phyloP scores from a whole-genome alignment of 225 moss, liverwort and hornwort species.

The Polytrichum commune region DNA sequence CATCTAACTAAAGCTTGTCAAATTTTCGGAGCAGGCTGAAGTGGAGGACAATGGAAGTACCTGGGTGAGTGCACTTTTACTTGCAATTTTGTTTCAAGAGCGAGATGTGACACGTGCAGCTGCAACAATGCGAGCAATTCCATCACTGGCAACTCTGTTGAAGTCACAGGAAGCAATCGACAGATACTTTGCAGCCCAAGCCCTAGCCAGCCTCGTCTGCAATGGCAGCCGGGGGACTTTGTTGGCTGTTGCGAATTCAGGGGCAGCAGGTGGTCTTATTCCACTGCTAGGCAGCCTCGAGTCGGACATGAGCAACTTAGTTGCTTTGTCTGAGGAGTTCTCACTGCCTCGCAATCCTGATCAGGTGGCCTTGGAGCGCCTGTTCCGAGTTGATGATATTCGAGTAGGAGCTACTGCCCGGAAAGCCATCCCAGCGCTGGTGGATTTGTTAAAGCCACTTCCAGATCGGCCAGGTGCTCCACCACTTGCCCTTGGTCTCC shows the following conservation, averaged over 20 bases:
- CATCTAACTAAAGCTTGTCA: no score
- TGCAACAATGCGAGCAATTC: constrained; percentile 94
- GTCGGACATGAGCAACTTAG: constrained; percentile 79
- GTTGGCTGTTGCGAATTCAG: constrained; percentile 97
- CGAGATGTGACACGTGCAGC: constrained; percentile 97
- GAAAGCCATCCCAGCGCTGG: constrained; percentile 94
- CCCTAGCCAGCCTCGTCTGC: constrained; percentile 93
- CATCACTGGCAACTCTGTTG: constrained; percentile 87
- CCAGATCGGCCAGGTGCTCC: constrained; percentile 96
- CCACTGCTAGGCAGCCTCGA: constrained; percentile 86
- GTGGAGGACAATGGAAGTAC: constrained; percentile 98
- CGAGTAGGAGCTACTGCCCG: constrained; percentile 93
- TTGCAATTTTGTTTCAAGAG: constrained; percentile 92
- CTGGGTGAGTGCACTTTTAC: constrained; percentile 93
- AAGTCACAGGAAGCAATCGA: constrained; percentile 94
- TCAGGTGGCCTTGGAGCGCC: constrained; percentile 86
- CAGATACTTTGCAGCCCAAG: constrained; percentile 94
- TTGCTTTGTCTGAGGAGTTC: constrained; percentile 83
- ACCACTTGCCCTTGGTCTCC: constrained; percentile 80
- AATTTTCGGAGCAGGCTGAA: constrained; percentile 58
- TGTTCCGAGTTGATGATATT: constrained; percentile 96
- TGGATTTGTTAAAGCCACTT: constrained; percentile 89
- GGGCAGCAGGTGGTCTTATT: constrained; percentile 89
- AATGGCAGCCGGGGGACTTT: constrained; percentile 97
- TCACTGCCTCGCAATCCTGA: constrained; percentile 78